These are phyloP conservation scores for Digitaria exilis DNA, from an alignment of 202 grass and related monocot genomes.

Conservation along the genomic window DNA sequence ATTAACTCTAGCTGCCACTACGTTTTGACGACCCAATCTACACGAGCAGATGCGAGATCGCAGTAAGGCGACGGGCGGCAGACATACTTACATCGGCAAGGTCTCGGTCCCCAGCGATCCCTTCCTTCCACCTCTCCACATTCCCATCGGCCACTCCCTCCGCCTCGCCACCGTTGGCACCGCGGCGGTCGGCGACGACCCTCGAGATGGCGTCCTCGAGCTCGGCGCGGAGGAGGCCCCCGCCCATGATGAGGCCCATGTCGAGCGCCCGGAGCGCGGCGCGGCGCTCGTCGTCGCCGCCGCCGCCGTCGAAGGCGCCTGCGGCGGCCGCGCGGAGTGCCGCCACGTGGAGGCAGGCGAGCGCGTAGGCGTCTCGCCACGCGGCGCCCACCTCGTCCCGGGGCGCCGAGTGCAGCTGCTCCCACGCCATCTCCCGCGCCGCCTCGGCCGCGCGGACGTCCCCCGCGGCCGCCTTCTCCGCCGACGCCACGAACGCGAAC, in stretches of 20 bases:
- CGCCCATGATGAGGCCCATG: slow-evolving; percentile 98
- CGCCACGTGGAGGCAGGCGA: slow-evolving; percentile 86
- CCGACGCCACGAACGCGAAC: slow-evolving; percentile 86
- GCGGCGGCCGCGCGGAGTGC: slow-evolving; percentile 35
- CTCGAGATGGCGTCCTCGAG: slow-evolving; percentile 59
- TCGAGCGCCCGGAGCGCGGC: slow-evolving; percentile 82
- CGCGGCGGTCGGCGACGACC: slow-evolving; percentile 38
- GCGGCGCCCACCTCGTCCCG: slow-evolving; percentile 65
- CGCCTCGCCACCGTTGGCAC: background rate
- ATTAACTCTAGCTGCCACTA: background rate
- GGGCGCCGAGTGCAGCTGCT: slow-evolving; percentile 89
- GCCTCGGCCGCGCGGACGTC: slow-evolving; percentile 85
- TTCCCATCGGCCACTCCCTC: background rate
- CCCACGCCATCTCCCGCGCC: slow-evolving; percentile 97
- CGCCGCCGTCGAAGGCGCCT: too few relatives aligned
- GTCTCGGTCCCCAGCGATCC: slow-evolving; percentile 50
- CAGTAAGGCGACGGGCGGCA: background rate
- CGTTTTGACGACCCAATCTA: slow-evolving; percentile 25
- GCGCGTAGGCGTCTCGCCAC: slow-evolving; percentile 84
- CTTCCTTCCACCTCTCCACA: slow-evolving; percentile 60
- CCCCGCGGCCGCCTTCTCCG: slow-evolving; percentile 81
- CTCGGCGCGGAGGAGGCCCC: slow-evolving; percentile 68
- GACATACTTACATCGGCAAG: slow-evolving; percentile 59
- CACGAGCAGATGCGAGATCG: background rate
- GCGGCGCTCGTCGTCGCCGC: slow-evolving; percentile 29